Evolutionary conservation across 139 green algal genomes (phyloP).

Genomic region (Micromonas pusilla): DNA sequence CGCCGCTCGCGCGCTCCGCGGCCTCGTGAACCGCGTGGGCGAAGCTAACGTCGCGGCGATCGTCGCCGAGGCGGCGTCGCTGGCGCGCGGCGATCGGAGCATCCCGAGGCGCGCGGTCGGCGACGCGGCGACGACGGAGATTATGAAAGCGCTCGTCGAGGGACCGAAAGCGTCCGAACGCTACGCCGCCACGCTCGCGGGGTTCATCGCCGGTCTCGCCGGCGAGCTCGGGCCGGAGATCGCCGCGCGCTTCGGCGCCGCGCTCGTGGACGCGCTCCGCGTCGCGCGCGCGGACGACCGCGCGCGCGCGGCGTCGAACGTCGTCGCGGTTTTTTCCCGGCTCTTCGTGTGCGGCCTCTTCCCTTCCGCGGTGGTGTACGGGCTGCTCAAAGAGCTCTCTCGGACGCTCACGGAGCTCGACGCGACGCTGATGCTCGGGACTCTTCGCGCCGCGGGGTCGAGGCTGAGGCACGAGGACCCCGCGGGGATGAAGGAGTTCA

Average conservation of each 20-base stretch:
- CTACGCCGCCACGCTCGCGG: not conserved
- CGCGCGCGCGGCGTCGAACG: constrained; percentile 7
- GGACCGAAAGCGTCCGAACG: constrained; percentile 4
- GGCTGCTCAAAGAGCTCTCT: constrained; percentile 5
- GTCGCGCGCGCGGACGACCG: not conserved
- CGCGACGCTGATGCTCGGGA: constrained; percentile 2
- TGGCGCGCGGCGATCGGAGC: constrained; percentile 11
- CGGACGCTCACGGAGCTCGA: constrained; percentile 9
- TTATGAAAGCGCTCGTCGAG: constrained; percentile 14
- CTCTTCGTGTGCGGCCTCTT: constrained; percentile 9
- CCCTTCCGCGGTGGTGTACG: not conserved
- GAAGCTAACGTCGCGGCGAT: constrained; percentile 15
- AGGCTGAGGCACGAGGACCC: constrained; percentile 19
- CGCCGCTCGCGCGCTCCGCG: not conserved
- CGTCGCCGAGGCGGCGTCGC: not conserved
- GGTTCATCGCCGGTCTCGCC: not conserved
- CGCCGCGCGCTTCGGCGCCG: constrained; percentile 7
- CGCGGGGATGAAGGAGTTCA: constrained; percentile 26
- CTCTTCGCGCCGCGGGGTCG: constrained; percentile 11
- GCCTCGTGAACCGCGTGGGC: constrained; percentile 15
- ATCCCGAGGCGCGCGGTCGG: not conserved
- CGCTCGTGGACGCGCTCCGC: not conserved
- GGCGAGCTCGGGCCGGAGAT: not conserved
- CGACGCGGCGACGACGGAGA: not conserved
- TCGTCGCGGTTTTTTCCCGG: constrained; percentile 12